Evolutionary conservation across 768 basidiomycete species (phyloP).

Genomic region (Mycena indigotica): DNA sequence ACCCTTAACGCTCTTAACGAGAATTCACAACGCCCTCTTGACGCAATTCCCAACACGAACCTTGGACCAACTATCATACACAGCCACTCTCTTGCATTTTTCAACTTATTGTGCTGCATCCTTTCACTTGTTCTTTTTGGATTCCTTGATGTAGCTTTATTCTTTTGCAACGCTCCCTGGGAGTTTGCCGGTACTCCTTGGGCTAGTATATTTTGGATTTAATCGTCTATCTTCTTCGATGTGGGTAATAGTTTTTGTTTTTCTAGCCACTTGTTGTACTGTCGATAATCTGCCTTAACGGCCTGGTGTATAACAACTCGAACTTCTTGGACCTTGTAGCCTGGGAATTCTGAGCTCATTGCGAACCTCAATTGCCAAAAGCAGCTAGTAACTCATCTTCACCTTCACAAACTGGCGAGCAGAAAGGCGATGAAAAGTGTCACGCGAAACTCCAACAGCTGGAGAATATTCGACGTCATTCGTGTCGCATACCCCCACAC

Average conservation of each 20-base stretch:
- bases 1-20: conserved; percentile 23
- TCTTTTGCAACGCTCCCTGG: neutral
- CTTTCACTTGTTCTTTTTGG: neutral
- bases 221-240: conserved; percentile 3
- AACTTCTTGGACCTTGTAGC: neutral
- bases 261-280: conserved; percentile 1
- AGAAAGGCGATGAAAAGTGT: too few species aligned
- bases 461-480: too few species aligned
- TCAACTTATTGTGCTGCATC: conserved; percentile 7
- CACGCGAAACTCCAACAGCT: too few species aligned
- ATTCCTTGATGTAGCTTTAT: neutral
- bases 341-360: too few species aligned
- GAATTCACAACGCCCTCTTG: conserved; percentile 1
- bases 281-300: conserved; percentile 4
- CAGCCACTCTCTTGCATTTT: conserved; percentile 15
- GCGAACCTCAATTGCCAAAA: too few species aligned
- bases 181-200: conserved; percentile 6
- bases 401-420: too few species aligned
- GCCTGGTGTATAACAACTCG: conserved; percentile 10
- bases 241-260: conserved; percentile 1
- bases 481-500: too few species aligned
- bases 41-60: conserved; percentile 1
- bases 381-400: too few species aligned
- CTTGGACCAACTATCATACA: conserved; percentile 7
- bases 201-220: conserved; percentile 1